phyloP scores from a whole-genome alignment of 2,329 filamentous ascomycete species.

The Verticillium dahliae region DNA sequence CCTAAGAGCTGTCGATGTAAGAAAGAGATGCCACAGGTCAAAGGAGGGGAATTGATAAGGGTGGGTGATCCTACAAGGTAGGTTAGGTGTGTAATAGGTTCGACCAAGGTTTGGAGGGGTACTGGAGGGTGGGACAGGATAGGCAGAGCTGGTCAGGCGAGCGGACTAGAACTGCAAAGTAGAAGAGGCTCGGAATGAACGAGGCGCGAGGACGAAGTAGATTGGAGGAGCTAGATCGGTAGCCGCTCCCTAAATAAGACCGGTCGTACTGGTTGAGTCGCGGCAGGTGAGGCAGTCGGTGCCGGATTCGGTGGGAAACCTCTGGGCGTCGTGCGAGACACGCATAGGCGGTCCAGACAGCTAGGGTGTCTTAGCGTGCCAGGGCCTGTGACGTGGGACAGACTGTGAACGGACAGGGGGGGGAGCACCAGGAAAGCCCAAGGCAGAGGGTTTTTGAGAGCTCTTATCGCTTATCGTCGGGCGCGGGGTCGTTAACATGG shows the following conservation, averaged over 20 bases:
- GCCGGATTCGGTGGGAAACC: not conserved
- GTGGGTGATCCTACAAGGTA: not conserved
- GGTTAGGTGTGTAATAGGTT: not conserved
- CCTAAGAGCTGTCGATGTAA: not conserved
- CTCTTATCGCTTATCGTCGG: conserved; percentile 3
- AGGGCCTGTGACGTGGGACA: not conserved
- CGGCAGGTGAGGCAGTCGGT: not conserved
- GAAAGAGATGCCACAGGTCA: not conserved
- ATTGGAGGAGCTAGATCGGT: not conserved
- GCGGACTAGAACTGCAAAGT: not conserved
- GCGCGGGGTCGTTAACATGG: not conserved
- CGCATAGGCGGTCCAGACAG: not conserved
- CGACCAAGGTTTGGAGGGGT: not conserved
- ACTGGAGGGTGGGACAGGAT: not conserved
- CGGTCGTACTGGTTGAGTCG: not conserved
- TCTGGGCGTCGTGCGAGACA: not conserved
- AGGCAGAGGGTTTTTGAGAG: not conserved
- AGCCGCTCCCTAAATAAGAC: not conserved
- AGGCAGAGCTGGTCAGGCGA: not conserved
- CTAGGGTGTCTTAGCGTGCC: not conserved
- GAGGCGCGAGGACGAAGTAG: not conserved
- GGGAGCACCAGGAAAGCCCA: no score
- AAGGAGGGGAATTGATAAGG: not conserved
- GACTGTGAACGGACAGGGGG: not conserved
- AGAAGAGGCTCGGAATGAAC: not conserved